A percentile compares a stretch with the other conserved stretches of the same genome.
phyloP scores from a whole-genome alignment of 768 basidiomycete species.

The Psilocybe azurescens region DNA sequence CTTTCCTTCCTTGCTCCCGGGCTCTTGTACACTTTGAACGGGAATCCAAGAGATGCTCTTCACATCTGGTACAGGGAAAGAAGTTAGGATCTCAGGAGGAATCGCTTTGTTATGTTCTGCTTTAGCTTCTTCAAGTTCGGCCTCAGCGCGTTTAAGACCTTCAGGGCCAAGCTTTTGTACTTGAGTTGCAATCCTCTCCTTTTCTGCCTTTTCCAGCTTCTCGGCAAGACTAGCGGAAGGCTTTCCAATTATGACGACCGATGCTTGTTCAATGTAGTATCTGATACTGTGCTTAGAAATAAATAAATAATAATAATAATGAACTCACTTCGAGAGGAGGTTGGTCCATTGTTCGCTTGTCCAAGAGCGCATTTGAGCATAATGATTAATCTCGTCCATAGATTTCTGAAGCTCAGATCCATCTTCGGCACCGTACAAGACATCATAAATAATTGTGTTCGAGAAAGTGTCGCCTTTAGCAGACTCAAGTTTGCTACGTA shows the following conservation, averaged over 20 bases:
- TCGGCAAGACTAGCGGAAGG: conserved; percentile 87
- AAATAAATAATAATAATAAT: background rate
- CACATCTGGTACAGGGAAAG: conserved; percentile 92
- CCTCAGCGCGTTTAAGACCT: conserved; percentile 74
- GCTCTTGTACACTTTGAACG: conserved; percentile 66
- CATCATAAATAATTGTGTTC: conserved; percentile 76
- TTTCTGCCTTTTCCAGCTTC: conserved; percentile 82
- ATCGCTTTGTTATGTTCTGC: conserved; percentile 84
- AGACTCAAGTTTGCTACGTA: no score
- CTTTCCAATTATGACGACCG: conserved; percentile 81
- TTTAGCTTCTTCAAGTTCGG: conserved; percentile 81
- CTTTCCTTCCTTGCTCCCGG: conserved; percentile 52
- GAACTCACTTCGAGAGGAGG: conserved; percentile 69
- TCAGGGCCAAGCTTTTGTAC: conserved; percentile 74
- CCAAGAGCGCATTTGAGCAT: conserved; percentile 72
- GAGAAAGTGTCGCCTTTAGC: conserved; percentile 83
- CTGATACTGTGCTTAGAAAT: conserved; percentile 43
- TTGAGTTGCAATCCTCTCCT: conserved; percentile 74
- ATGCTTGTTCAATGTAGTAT: conserved; percentile 77
- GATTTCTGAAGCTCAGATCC: conserved; percentile 77
- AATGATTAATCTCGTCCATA: conserved; percentile 82
- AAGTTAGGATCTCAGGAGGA: conserved; percentile 77
- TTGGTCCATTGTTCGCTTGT: conserved; percentile 75
- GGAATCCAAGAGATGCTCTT: conserved; percentile 94
- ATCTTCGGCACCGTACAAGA: conserved; percentile 83